Conservation (phyloP, 257 asterid genomes). For the Nicotiana tomentosiformis region DNA sequence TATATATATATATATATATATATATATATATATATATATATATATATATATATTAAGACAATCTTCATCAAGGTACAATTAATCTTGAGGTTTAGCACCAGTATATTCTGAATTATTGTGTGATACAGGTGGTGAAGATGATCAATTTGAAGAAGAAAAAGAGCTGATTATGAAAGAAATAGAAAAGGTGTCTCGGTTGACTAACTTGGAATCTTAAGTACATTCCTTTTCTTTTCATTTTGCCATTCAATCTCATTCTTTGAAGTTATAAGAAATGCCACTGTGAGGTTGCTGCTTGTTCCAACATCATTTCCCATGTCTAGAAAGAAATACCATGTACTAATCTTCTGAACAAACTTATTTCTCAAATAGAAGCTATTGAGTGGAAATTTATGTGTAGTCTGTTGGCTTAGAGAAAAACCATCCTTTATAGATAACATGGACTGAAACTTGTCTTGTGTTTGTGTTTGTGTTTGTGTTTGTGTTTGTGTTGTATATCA, state of each 20-base stretch:
- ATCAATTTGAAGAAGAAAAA: slow-evolving; percentile 91
- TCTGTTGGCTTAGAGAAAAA: neutral
- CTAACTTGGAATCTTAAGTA: slow-evolving; percentile 51
- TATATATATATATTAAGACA: neutral
- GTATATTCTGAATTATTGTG: neutral
- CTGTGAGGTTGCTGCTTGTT: neutral
- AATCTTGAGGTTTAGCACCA: neutral
- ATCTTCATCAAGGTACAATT: neutral
- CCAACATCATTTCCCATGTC: neutral
- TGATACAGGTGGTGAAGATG: slow-evolving; percentile 81
- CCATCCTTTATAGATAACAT: neutral
- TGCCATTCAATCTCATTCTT: neutral
- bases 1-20: neutral
- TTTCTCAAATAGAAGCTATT: neutral
- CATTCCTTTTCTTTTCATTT: neutral
- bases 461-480: neutral
- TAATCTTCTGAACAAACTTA: neutral
- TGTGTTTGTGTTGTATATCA: neutral
- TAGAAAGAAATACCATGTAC: slow-evolving; percentile 3
- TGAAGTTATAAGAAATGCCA: neutral
- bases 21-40: neutral
- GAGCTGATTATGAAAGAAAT: slow-evolving; percentile 85
- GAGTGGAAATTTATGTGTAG: neutral
- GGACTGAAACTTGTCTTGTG: neutral
- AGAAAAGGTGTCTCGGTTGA: slow-evolving; percentile 59